These are phyloP conservation scores for Carpinus viminea DNA, from an alignment of 306 rosid species.

Conservation along the genomic window DNA sequence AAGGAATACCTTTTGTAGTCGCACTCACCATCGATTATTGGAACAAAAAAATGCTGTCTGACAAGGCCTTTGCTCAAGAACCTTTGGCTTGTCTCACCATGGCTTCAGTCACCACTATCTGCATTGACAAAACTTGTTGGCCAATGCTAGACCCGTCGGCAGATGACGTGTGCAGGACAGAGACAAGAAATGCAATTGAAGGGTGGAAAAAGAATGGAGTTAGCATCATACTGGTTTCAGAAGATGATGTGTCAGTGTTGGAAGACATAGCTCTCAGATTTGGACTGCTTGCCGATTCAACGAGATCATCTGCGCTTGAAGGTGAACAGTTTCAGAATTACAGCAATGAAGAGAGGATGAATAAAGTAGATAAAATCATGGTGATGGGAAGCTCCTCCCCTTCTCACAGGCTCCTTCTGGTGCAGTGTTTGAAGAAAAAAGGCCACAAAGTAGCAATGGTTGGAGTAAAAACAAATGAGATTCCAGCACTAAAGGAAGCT, in stretches of 20 bases:
- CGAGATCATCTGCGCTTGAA: neutral
- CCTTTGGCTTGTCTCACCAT: conserved; percentile 9
- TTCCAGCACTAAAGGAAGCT: conserved; percentile 30
- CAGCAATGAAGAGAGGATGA: conserved; percentile 14
- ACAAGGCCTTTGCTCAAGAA: conserved; percentile 9
- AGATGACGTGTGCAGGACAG: neutral
- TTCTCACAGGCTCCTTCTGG: conserved; percentile 7
- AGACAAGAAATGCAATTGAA: neutral
- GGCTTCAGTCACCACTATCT: conserved; percentile 10
- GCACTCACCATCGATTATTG: conserved; percentile 1
- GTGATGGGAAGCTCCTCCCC: conserved; percentile 11
- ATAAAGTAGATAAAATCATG: conserved; percentile 7
- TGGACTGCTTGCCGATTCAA: neutral
- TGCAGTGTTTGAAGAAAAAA: conserved; percentile 18
- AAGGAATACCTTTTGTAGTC: conserved; percentile 15
- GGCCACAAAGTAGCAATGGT: conserved; percentile 13
- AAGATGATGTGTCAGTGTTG: neutral
- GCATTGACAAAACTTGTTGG: conserved; percentile 13
- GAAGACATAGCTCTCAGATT: neutral
- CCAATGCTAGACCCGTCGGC: neutral
- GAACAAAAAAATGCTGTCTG: conserved; percentile 4
- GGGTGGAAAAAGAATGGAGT: conserved; percentile 7
- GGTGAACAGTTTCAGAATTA: conserved; percentile 4
- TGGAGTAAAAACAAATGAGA: conserved; percentile 14
- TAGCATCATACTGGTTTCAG: conserved; percentile 14